Base-by-base conservation (phyloP, 106 monocot species). In the Alisma plantagoaquatica region DNA sequence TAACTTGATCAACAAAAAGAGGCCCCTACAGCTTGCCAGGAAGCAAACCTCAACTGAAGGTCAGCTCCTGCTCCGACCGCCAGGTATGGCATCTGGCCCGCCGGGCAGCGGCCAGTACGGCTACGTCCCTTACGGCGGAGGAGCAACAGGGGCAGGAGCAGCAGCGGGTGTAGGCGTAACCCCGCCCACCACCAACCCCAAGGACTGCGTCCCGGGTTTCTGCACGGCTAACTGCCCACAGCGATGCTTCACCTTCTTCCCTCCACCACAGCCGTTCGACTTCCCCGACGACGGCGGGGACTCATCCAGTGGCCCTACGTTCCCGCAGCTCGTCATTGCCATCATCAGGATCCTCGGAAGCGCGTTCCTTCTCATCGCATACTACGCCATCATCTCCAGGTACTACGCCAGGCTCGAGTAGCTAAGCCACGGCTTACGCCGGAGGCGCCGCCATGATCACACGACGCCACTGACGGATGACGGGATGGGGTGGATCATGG, bases 321-420 rank as follows among this genome's bases (percentile, higher is more conserved):
- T 88, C 58, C 81, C 94, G 0, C 96, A 88, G 5, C 78, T 96
- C 10, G 78, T 96, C 45, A 85, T 96, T 49, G 70, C 81, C 53
- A 77, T 96, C 78, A 89, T 96, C 64, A 84, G 80, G 14, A 60
- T 96, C 65, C 89, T 87, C 31, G 81, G 76, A 16, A 68, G 70
- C 47, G 78, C 81, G 41, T 56, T 89, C 54, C 77, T 96, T 31
- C 64, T 89, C 24, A 59, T 81, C 54, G 62, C 43, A 54, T 96
- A 85, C 76, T 84, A 96, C 84, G 46, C 78, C 69, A 52, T 89
- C 51, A 43, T 82, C 68, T 75, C 84, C 65, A 66, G 59, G 45
- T 81, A 76, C 76, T 83, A 87, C 61, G 76, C 72, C 27, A 31
- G 52, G 49, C 38, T 69, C 55, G 49, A 52, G 9, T 57, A 38